Evolutionary conservation across 1,139 yeast species (phyloP).

Genomic region (Blastobotrys serpentis): DNA sequence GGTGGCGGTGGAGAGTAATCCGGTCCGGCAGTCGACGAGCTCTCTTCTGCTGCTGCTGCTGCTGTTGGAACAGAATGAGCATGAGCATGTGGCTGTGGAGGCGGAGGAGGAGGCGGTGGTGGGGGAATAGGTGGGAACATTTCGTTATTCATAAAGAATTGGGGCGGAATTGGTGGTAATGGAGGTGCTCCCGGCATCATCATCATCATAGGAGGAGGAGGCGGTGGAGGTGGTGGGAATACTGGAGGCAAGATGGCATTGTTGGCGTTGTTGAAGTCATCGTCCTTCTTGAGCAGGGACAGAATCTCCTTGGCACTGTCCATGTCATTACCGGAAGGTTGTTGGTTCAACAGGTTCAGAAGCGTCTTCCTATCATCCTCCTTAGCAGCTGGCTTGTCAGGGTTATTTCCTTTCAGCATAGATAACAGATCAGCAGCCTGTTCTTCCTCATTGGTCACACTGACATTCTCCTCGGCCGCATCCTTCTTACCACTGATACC

Average conservation of each 20-base stretch:
- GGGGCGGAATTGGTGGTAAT: conserved; percentile 11
- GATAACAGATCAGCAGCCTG: conserved; percentile 17
- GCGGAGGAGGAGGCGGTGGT: conserved; percentile 33
- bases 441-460: conserved; percentile 21
- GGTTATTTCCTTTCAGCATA: conserved; percentile 6
- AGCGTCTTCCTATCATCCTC: conserved; percentile 31
- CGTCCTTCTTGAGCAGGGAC: conserved; percentile 31
- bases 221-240: conserved; percentile 22
- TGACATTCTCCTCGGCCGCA: conserved; percentile 10
- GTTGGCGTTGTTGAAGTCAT: conserved; percentile 16
- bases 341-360: conserved; percentile 29
- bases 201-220: conserved; percentile 11
- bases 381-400: conserved; percentile 6
- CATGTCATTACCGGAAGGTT: conserved; percentile 24
- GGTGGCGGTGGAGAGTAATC: conserved; percentile 26
- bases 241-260: conserved; percentile 22
- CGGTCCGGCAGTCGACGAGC: conserved; percentile 11
- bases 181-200: conserved; percentile 9
- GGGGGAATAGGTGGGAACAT: conserved; percentile 23
- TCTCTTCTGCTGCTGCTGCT: conserved; percentile 11
- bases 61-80: no score
- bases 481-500: conserved; percentile 31
- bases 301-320: conserved; percentile 37
- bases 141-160: conserved; percentile 5
- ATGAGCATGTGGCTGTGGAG: conserved; percentile 26